Evolutionary conservation across 2,329 filamentous ascomycete genomes (phyloP), one percentile per base, ranked within the genome.

Genomic region (Phaeosphaeriaceae sp.): DNA sequence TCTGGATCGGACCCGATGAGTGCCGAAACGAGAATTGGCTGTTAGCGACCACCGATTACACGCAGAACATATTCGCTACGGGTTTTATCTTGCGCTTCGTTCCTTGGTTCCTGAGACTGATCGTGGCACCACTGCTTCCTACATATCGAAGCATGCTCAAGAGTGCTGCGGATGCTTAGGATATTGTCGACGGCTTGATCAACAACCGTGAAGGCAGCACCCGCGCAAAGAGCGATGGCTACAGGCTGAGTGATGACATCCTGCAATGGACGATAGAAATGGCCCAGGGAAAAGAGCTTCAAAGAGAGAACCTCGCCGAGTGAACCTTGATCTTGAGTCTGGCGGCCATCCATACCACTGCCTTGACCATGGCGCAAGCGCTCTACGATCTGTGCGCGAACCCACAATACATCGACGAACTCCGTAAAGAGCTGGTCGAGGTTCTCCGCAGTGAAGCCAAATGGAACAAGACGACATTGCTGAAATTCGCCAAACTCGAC

Each of bases 221-320:
- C n/a, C n/a, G n/a, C n/a, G n/a, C n/a, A n/a, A n/a, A 21, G 20
- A 21, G 58, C 55, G 39, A 53, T 50, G n/a, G n/a, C n/a, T n/a
- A n/a, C n/a, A n/a, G n/a, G n/a, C n/a, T n/a, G n/a, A n/a, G n/a
- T 3, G 47, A 62, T 20, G 64, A 68, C 39, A 29, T 67, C 35
- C 33, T 71, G 11, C 60, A 67, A 49, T 66, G 64, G 63, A 46
- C 63, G 41, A 54, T 67, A 48, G 56, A 64, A 38, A 30, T 32
- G 15, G 17, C 16, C n/a, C 16, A 26, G 16, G n/a, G 17, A n/a
- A 34, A 41, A 16, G 33, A 23, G 7, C 4, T 38, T 54, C 7
- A 49, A 44, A 29, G 42, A 41, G 4, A 62, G 3, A 58, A 43
- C 15, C 58, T 65, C 35, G 60, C 57, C n/a, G 8, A 34, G 13